A percentile compares a stretch with the other conserved stretches of the same genome.
Evolutionary conservation across 805 yeast genomes (phyloP).

Genomic region (Sugiyamaella marilandica): DNA sequence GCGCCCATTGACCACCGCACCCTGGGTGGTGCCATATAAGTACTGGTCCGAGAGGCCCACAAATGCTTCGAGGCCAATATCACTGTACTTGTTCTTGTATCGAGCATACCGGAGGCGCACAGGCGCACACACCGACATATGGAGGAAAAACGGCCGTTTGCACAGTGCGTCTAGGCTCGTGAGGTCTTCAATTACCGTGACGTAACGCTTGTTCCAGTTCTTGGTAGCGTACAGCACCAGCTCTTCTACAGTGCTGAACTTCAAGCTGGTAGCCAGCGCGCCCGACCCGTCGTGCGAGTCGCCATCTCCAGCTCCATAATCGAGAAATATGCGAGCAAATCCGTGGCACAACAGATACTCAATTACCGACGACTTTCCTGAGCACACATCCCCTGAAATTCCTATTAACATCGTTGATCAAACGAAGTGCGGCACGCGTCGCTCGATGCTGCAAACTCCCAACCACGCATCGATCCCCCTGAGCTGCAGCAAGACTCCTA

Average conservation of each 20-base stretch:
- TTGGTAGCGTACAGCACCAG: conserved; percentile 58
- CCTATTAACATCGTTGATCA: conserved; percentile 58
- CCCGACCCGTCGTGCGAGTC: conserved; percentile 24
- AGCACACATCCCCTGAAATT: conserved; percentile 60
- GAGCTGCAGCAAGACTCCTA: background rate
- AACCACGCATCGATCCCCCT: no score
- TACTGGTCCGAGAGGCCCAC: conserved; percentile 33
- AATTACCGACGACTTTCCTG: conserved; percentile 65
- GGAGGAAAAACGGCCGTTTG: conserved; percentile 80
- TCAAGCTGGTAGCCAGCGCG: conserved; percentile 1
- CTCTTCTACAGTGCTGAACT: conserved; percentile 40
- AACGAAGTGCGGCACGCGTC: background rate
- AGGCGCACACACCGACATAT: conserved; percentile 74
- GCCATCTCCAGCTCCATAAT: conserved; percentile 1
- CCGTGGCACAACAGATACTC: conserved; percentile 53
- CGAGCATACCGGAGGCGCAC: conserved; percentile 16
- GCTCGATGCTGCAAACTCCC: background rate
- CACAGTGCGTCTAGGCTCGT: conserved; percentile 44
- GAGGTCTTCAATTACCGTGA: conserved; percentile 46
- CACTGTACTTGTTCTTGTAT: conserved; percentile 2
- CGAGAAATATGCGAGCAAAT: conserved; percentile 31
- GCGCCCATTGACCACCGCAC: conserved; percentile 42
- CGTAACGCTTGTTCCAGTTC: conserved; percentile 61
- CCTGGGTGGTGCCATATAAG: conserved; percentile 24
- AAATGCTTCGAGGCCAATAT: conserved; percentile 36